Evolutionary conservation across 2,329 filamentous ascomycete genomes (phyloP).

Genomic region (Pyrenochaeta sp.): DNA sequence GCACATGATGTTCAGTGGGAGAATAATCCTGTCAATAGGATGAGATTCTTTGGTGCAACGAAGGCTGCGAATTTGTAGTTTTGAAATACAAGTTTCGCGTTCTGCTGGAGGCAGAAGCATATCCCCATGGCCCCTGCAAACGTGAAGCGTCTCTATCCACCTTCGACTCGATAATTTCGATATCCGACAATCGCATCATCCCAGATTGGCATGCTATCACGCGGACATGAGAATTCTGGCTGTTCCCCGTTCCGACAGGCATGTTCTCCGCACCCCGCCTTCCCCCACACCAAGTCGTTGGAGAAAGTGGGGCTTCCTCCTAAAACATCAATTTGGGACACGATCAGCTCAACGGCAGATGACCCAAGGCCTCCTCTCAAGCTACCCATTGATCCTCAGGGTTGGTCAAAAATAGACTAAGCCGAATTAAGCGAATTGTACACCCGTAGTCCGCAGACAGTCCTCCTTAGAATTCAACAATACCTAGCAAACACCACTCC

Average conservation of each 20-base stretch:
- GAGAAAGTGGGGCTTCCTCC: slow-evolving; percentile 14
- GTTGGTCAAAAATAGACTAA: too few species aligned
- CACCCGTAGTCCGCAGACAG: too few species aligned
- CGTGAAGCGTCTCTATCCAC: too few species aligned
- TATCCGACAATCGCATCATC: too few species aligned
- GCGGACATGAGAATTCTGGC: neutral
- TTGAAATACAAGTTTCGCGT: too few species aligned
- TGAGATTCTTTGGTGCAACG: slow-evolving; percentile 39
- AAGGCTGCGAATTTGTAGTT: too few species aligned
- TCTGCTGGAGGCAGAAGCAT: too few species aligned
- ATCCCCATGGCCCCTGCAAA: too few species aligned
- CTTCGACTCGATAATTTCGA: too few species aligned
- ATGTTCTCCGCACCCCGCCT: slow-evolving; percentile 1
- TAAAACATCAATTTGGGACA: neutral
- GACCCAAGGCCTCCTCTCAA: too few species aligned
- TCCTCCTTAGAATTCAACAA: neutral
- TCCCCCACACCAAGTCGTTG: slow-evolving; percentile 14
- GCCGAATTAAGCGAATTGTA: neutral
- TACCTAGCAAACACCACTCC: slow-evolving; percentile 4
- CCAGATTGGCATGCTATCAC: neutral
- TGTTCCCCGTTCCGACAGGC: neutral
- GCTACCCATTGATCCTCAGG: too few species aligned
- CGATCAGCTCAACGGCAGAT: neutral
- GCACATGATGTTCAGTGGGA: slow-evolving; percentile 62
- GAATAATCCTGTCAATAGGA: slow-evolving; percentile 42